Evolutionary conservation across 2,329 filamentous ascomycete genomes (phyloP).

Genomic region (Aspergillus sp.): DNA sequence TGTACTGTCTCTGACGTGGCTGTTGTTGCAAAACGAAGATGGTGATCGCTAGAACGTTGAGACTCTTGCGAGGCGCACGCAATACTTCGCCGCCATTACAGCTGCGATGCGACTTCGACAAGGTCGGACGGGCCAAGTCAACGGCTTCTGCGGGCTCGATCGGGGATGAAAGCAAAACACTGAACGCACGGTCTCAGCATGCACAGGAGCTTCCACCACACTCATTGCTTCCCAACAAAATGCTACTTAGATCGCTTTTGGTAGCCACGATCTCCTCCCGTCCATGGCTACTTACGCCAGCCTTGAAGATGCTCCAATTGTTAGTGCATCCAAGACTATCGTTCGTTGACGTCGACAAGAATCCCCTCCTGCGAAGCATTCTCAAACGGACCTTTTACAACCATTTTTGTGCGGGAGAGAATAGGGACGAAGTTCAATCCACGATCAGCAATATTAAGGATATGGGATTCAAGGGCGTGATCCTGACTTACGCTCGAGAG

Average conservation of each 20-base stretch:
- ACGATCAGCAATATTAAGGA: slow-evolving; percentile 67
- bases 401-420: slow-evolving; percentile 88
- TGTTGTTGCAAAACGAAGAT: no score
- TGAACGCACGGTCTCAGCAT: no score
- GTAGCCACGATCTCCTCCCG: slow-evolving; percentile 52
- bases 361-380: slow-evolving; percentile 68
- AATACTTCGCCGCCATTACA: no score
- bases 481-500: slow-evolving; percentile 81
- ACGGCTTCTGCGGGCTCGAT: no score
- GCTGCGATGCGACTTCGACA: no score
- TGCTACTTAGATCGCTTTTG: slow-evolving; percentile 44
- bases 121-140: no score
- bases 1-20: no score
- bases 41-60: no score
- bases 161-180: no score
- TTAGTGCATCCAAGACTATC: slow-evolving; percentile 1
- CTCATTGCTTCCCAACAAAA: slow-evolving; percentile 31
- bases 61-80: no score
- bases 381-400: slow-evolving; percentile 71
- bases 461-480: slow-evolving; percentile 79
- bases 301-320: slow-evolving; percentile 55
- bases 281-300: slow-evolving; percentile 65
- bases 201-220: no score
- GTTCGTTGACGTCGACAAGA: slow-evolving; percentile 72
- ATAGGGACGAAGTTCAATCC: slow-evolving; percentile 62